Conservation (phyloP, 345 rosid species). For the Nephelium lappaceum region DNA sequence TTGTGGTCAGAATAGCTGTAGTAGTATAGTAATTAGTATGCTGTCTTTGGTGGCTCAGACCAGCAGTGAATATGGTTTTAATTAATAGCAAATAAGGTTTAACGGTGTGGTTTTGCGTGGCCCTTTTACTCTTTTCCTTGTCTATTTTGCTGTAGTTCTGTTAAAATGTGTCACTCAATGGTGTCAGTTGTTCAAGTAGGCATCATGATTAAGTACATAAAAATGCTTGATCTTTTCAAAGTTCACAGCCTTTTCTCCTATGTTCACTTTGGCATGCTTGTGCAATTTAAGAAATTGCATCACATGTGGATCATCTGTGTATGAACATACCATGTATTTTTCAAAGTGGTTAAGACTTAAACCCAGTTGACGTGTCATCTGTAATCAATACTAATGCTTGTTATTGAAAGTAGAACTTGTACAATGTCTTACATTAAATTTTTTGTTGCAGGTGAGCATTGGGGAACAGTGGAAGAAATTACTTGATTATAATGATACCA, state of each 20-base stretch:
- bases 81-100: neutral
- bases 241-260: neutral
- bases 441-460: conserved; percentile 65
- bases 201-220: neutral
- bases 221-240: neutral
- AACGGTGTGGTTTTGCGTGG: neutral
- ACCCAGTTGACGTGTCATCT: neutral
- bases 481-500: conserved; percentile 64
- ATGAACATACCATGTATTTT: neutral
- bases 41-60: neutral
- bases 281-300: neutral
- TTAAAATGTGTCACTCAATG: neutral
- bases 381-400: neutral
- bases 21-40: neutral
- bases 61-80: neutral
- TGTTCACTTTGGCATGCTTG: neutral
- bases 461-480: conserved; percentile 93
- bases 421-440: neutral
- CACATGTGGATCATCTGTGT: neutral
- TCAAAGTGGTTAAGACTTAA: neutral
- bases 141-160: neutral
- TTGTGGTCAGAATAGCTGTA: neutral
- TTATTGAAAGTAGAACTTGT: neutral
- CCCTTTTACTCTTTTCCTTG: neutral
- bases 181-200: neutral